phyloP scores from a whole-genome alignment of 352 stramenopile species.

The Plasmopara halstedii region DNA sequence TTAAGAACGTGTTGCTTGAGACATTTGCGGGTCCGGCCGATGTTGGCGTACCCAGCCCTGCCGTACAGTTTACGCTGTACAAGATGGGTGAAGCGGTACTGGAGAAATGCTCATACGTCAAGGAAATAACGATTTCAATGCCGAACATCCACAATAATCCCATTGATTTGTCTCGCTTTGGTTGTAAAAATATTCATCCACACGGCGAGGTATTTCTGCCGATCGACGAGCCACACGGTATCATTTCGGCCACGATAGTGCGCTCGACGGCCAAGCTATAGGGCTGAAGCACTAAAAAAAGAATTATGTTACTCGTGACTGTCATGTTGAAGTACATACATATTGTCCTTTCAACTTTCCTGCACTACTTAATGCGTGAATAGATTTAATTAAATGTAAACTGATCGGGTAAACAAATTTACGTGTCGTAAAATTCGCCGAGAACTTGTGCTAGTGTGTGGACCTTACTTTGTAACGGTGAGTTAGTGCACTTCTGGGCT shows the following conservation, averaged over 20 bases:
- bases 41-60: constrained; percentile 61
- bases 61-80: constrained; percentile 80
- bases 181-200: constrained; percentile 80
- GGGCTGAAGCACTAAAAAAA: not conserved
- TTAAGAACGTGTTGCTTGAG: constrained; percentile 68
- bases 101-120: constrained; percentile 50
- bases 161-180: constrained; percentile 77
- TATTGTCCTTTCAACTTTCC: too few relatives aligned
- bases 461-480: constrained; percentile 41
- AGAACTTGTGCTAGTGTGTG: constrained; percentile 35
- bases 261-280: constrained; percentile 41
- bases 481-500: constrained; percentile 19
- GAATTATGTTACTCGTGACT: too few relatives aligned
- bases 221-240: constrained; percentile 81
- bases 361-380: too few relatives aligned
- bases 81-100: constrained; percentile 83
- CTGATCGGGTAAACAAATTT: too few relatives aligned
- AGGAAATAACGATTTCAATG: constrained; percentile 73
- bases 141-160: constrained; percentile 88
- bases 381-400: too few relatives aligned
- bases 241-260: constrained; percentile 81
- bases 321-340: too few relatives aligned
- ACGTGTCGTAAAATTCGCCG: constrained; percentile 31
- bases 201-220: constrained; percentile 85
- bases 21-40: constrained; percentile 73